Percentiles rank a stretch among this genome's conserved stretches.
Conservation (phyloP, 2,329 filamentous ascomycete genomes). For the Paecilomyces niveus region DNA sequence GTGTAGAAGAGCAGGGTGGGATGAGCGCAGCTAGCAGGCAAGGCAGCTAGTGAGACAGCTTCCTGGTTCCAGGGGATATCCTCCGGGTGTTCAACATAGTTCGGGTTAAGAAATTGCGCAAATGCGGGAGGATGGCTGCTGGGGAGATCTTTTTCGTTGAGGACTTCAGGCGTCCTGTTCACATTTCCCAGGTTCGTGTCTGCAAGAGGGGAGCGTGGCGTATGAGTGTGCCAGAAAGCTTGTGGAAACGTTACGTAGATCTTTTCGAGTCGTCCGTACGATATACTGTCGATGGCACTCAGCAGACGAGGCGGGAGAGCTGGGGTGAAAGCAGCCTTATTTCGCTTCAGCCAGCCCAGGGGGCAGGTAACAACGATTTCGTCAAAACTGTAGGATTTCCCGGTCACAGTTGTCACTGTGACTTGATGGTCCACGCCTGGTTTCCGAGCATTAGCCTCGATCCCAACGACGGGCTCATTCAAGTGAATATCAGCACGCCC, state of each 20-base stretch:
- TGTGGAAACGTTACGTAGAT: conserved; percentile 61
- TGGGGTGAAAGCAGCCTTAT: conserved; percentile 39
- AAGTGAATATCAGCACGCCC: conserved; percentile 44
- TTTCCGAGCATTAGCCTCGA: conserved; percentile 23
- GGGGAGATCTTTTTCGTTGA: conserved; percentile 5
- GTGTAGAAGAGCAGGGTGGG: conserved; percentile 76
- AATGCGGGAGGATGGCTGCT: conserved; percentile 53
- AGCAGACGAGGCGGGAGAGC: conserved; percentile 34
- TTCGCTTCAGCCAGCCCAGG: conserved; percentile 47
- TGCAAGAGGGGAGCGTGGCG: conserved; percentile 14
- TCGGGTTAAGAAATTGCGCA: conserved; percentile 66
- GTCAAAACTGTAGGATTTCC: conserved; percentile 37
- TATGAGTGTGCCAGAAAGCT: conserved; percentile 62
- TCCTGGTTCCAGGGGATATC: conserved; percentile 66
- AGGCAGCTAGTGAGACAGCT: conserved; percentile 66
- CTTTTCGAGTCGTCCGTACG: conserved; percentile 42
- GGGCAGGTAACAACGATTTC: conserved; percentile 48
- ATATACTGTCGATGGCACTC: conserved; percentile 41
- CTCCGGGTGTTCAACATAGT: conserved; percentile 57
- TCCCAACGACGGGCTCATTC: conserved; percentile 34
- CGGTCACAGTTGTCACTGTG: conserved; percentile 32
- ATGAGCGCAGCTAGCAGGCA: conserved; percentile 54
- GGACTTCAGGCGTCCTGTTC: conserved; percentile 1
- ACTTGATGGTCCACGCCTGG: conserved; percentile 31
- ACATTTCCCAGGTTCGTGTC: conserved; percentile 2